Evolutionary conservation across 305 asterid genomes (phyloP).

Genomic region (Rubia tinctorum): DNA sequence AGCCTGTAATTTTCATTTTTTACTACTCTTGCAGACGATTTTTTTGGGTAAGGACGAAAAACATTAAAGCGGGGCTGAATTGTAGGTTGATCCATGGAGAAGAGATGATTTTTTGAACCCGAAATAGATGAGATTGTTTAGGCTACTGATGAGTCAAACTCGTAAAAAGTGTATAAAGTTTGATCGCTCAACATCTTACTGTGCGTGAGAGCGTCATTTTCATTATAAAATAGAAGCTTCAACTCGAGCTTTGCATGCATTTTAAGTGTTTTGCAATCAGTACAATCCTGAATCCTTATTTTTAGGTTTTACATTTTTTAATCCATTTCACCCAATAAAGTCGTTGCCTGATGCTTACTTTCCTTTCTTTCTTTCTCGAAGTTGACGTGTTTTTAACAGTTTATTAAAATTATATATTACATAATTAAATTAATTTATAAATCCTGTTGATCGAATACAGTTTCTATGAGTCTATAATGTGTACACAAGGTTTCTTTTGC

Average conservation of each 20-base stretch:
- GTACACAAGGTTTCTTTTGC: no score
- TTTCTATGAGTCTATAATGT: no score
- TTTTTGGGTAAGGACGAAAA: not conserved
- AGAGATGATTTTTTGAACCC: not conserved
- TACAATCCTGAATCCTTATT: no score
- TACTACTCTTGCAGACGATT: not conserved
- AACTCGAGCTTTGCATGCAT: not conserved
- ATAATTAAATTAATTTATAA: no score
- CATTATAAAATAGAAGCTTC: not conserved
- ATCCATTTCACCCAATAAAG: no score
- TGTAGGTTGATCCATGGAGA: not conserved
- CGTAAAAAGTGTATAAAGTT: not conserved
- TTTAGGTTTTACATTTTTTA: no score
- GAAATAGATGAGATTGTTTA: not conserved
- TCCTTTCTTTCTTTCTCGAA: not conserved
- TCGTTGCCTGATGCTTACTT: not conserved
- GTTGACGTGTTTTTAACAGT: no score
- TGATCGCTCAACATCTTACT: not conserved
- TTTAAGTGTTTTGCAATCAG: no score
- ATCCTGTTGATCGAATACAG: no score
- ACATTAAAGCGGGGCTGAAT: not conserved
- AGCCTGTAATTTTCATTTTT: not conserved
- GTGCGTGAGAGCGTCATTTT: not conserved
- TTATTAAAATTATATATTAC: no score
- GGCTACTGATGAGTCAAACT: not conserved